These are phyloP conservation scores for Obba rivulosa DNA, from an alignment of 768 basidiomycete genomes.

Conservation along the genomic window DNA sequence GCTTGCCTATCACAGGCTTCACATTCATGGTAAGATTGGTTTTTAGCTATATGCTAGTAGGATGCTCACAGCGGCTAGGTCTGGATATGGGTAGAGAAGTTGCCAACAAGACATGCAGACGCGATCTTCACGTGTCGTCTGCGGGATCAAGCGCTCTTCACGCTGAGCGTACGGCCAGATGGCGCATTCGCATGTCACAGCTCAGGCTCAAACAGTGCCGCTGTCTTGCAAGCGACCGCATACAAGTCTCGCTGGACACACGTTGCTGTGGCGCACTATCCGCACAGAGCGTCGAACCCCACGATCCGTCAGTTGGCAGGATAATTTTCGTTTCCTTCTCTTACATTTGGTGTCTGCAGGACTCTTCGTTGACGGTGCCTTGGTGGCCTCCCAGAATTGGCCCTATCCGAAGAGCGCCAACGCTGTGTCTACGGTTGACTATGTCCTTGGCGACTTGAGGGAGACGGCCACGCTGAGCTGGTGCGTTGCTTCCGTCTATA, in stretches of 20 bases:
- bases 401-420: slow-evolving; percentile 53
- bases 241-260: slow-evolving; percentile 68
- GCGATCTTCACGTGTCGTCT: slow-evolving; percentile 33
- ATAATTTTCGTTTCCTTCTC: too few relatives aligned
- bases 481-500: slow-evolving; percentile 63
- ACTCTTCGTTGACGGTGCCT: slow-evolving; percentile 67
- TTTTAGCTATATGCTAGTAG: not conserved
- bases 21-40: slow-evolving; percentile 57
- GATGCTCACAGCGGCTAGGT: too few relatives aligned
- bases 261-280: slow-evolving; percentile 59
- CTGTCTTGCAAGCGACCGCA: slow-evolving; percentile 41
- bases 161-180: slow-evolving; percentile 45
- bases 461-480: slow-evolving; percentile 46
- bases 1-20: slow-evolving; percentile 57
- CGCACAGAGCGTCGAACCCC: slow-evolving; percentile 48
- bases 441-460: slow-evolving; percentile 50
- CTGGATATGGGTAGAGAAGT: slow-evolving; percentile 45
- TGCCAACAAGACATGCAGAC: slow-evolving; percentile 29
- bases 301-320: slow-evolving; percentile 43
- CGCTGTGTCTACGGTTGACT: slow-evolving; percentile 31
- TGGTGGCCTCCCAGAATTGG: slow-evolving; percentile 59
- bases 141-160: slow-evolving; percentile 29
- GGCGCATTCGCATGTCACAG: slow-evolving; percentile 51
- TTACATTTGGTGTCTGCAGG: slow-evolving; percentile 34
- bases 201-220: slow-evolving; percentile 32